Conservation (phyloP, 73 alveolate genomes). For the Uronychia binucleata region DNA sequence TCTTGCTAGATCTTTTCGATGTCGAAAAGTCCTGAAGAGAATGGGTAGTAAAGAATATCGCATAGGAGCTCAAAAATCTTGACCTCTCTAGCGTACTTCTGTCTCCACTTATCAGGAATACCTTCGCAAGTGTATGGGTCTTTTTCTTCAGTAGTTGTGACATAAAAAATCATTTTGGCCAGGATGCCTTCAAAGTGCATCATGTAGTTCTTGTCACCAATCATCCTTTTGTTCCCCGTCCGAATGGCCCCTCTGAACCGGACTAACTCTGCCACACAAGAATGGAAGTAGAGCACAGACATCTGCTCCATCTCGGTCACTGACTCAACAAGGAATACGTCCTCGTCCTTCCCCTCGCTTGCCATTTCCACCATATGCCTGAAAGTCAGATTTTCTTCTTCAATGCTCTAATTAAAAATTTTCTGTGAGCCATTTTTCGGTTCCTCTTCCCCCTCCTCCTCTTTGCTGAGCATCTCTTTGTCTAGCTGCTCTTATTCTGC, state of each 20-base stretch:
- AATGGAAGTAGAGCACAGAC: conserved; percentile 22
- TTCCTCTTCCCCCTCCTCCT: background rate
- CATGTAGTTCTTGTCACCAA: background rate
- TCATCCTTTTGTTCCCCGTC: background rate
- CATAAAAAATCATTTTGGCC: conserved; percentile 1
- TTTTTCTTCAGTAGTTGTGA: conserved; percentile 16
- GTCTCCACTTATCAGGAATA: conserved; percentile 8
- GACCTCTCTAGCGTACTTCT: conserved; percentile 24
- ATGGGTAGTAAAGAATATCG: conserved; percentile 26
- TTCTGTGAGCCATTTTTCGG: no score
- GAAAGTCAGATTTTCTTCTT: conserved; percentile 25
- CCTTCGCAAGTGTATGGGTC: conserved; percentile 39
- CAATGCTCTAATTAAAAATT: no score
- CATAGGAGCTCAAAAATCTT: conserved; percentile 10
- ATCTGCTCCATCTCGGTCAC: conserved; percentile 3
- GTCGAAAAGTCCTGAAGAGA: background rate
- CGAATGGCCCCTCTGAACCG: conserved; percentile 19
- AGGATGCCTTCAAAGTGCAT: background rate
- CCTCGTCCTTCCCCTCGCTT: conserved; percentile 50
- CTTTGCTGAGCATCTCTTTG: background rate
- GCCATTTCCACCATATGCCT: conserved; percentile 33
- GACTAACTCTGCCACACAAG: conserved; percentile 29
- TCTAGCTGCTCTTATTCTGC: conserved; percentile 25
- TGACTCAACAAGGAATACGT: conserved; percentile 42
- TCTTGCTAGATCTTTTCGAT: background rate